phyloP scores from a whole-genome alignment of 306 rosid genomes.

The Dicorynia guianensis region DNA sequence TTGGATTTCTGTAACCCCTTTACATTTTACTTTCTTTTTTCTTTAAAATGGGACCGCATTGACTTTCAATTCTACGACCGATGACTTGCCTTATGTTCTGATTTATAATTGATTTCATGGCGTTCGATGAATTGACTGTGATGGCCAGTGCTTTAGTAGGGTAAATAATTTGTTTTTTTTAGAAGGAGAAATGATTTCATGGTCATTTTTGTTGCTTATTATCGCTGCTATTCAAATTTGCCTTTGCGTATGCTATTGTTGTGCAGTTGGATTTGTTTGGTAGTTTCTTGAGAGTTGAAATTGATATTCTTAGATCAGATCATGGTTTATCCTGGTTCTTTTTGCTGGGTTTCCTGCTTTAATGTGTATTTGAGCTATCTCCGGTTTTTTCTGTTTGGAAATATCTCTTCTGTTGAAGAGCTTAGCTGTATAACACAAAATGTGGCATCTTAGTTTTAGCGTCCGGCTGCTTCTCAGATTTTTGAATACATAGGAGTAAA shows the following conservation, averaged over 20 bases:
- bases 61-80: slow-evolving; percentile 4
- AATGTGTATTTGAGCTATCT: slow-evolving; percentile 6
- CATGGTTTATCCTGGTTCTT: not conserved
- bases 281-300: slow-evolving; percentile 11
- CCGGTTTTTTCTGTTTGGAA: not conserved
- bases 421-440: not conserved
- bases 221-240: slow-evolving; percentile 16
- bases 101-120: slow-evolving; percentile 17
- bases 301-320: slow-evolving; percentile 3
- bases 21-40: not conserved
- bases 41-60: not conserved
- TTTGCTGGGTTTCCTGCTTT: not conserved
- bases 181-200: not conserved
- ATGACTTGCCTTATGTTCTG: not conserved
- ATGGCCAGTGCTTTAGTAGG: not conserved
- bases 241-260: not conserved
- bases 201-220: not conserved
- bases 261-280: slow-evolving; percentile 19
- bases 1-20: slow-evolving; percentile 26
- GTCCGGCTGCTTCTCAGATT: not conserved
- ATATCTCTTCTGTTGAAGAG: not conserved
- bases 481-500: slow-evolving; percentile 11
- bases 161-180: not conserved
- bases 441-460: slow-evolving; percentile 10
- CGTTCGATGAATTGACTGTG: slow-evolving; percentile 36